Conservation (phyloP, 2,329 filamentous ascomycete genomes). For the Xylaria sp. region DNA sequence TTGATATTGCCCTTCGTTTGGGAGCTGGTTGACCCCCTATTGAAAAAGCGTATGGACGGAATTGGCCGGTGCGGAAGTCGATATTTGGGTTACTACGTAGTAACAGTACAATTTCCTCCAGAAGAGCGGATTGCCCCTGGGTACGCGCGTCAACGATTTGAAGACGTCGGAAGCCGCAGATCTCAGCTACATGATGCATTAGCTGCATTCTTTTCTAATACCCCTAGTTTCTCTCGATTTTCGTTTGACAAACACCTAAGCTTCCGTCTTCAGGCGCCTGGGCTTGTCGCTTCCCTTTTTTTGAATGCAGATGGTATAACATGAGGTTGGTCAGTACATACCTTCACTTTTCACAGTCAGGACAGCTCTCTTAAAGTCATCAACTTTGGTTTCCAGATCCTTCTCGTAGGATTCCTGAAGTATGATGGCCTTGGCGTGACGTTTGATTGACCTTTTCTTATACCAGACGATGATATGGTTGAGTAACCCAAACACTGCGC, state of each 20-base stretch:
- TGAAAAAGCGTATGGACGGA: not conserved
- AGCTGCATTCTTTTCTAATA: too few relatives aligned
- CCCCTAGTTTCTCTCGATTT: too few relatives aligned
- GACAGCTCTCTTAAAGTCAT: conserved; percentile 15
- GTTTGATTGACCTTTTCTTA: conserved; percentile 9
- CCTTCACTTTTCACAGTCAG: conserved; percentile 8
- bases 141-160: not conserved
- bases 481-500: conserved; percentile 15
- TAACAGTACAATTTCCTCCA: not conserved
- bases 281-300: too few relatives aligned
- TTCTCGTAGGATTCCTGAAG: conserved; percentile 18
- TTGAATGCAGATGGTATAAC: not conserved
- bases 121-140: not conserved
- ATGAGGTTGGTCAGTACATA: not conserved
- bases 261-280: too few relatives aligned
- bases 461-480: conserved; percentile 22
- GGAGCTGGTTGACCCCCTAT: not conserved
- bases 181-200: not conserved
- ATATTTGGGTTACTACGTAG: conserved; percentile 11
- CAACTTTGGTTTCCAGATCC: conserved; percentile 13
- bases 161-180: conserved; percentile 7
- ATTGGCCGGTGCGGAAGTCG: not conserved
- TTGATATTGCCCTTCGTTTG: conserved; percentile 14
- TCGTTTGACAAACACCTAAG: too few relatives aligned
- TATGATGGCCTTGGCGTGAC: conserved; percentile 14